Evolutionary conservation across 2,329 filamentous ascomycete genomes (phyloP).

Genomic region (Xylariomycetidae sp.): DNA sequence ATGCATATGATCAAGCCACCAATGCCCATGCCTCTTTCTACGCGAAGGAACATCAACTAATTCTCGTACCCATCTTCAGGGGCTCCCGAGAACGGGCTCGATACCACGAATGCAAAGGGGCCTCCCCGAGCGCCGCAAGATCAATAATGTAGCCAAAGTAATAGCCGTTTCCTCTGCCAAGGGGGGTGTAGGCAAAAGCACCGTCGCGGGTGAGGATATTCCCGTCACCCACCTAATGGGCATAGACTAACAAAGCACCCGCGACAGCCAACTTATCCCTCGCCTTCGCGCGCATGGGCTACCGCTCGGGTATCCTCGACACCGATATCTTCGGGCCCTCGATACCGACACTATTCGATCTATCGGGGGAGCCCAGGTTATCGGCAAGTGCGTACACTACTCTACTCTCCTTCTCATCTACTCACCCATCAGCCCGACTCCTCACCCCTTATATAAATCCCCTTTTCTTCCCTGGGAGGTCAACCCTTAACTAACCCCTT

Average conservation of each 20-base stretch:
- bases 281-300: conserved; percentile 75
- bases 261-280: conserved; percentile 71
- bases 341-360: conserved; percentile 82
- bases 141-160: conserved; percentile 83
- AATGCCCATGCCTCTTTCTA: neutral
- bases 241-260: neutral
- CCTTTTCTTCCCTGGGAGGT: no score
- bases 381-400: conserved; percentile 55
- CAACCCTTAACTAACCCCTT: neutral
- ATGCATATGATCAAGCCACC: conserved; percentile 18
- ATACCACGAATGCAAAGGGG: conserved; percentile 75
- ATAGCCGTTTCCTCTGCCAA: conserved; percentile 97
- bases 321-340: conserved; percentile 97
- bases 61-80: conserved; percentile 48
- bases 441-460: no score
- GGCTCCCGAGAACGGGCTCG: conserved; percentile 72
- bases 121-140: conserved; percentile 74
- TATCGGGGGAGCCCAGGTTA: conserved; percentile 73
- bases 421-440: no score
- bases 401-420: neutral
- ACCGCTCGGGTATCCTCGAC: conserved; percentile 83
- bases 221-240: neutral
- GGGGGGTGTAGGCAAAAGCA: conserved; percentile 97
- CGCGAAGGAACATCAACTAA: no score
- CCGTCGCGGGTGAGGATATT: conserved; percentile 64